Conservation (phyloP, 1,139 yeast genomes). For the Saccharomyces hybrid region DNA sequence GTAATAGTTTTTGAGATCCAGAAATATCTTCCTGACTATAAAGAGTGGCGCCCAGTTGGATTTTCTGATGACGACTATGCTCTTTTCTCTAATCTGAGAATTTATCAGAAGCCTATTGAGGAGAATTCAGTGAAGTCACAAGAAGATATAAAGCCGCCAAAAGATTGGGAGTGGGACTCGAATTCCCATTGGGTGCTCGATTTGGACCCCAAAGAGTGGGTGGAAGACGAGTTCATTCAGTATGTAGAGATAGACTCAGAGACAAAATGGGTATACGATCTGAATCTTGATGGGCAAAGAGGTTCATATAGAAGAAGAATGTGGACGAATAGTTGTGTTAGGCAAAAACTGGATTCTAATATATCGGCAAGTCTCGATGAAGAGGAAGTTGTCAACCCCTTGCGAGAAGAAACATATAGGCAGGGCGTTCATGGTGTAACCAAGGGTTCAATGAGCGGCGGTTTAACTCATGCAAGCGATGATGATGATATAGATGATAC, state of each 20-base stretch:
- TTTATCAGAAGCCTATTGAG: constrained; percentile 23
- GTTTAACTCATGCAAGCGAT: constrained; percentile 2
- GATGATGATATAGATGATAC: not conserved
- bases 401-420: constrained; percentile 11
- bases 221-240: constrained; percentile 44
- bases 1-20: constrained; percentile 73
- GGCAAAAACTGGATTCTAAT: constrained; percentile 15
- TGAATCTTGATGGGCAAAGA: constrained; percentile 24
- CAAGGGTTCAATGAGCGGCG: constrained; percentile 22
- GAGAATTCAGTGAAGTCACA: constrained; percentile 30
- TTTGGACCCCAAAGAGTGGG: constrained; percentile 54
- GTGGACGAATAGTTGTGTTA: constrained; percentile 41
- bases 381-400: constrained; percentile 16
- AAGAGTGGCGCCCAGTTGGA: constrained; percentile 56
- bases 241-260: constrained; percentile 55
- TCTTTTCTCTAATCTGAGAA: constrained; percentile 34
- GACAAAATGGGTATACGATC: constrained; percentile 75
- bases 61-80: constrained; percentile 51
- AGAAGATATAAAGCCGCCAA: constrained; percentile 45
- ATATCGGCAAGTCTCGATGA: constrained; percentile 5
- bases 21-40: constrained; percentile 40
- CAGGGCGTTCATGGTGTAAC: constrained; percentile 17
- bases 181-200: constrained; percentile 52
- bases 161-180: constrained; percentile 46
- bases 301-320: constrained; percentile 44